Evolutionary conservation across 2,329 filamentous ascomycete species (phyloP).

Genomic region (Beauveria caledonica): DNA sequence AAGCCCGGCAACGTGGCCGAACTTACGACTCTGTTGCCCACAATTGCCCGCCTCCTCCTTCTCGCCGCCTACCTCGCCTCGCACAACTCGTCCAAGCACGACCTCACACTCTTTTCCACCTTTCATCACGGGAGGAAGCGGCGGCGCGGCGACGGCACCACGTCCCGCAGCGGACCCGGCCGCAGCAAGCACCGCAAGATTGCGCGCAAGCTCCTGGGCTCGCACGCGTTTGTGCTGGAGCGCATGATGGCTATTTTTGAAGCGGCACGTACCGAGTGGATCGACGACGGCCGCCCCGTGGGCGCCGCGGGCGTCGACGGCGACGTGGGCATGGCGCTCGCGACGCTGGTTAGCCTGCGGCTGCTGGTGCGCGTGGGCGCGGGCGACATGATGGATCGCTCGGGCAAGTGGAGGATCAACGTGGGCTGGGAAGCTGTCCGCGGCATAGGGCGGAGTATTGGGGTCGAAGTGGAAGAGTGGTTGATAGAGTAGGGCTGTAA

Average conservation of each 20-base stretch:
- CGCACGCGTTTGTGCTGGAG: conserved; percentile 70
- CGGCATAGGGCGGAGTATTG: conserved; percentile 61
- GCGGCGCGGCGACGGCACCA: conserved; percentile 37
- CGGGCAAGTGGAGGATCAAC: conserved; percentile 69
- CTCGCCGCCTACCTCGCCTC: conserved; percentile 74
- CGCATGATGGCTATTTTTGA: conserved; percentile 71
- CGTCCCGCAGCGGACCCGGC: conserved; percentile 20
- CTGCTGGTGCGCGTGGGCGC: conserved; percentile 59
- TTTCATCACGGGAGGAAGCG: conserved; percentile 47
- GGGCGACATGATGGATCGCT: conserved; percentile 58
- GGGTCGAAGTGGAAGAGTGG: conserved; percentile 74
- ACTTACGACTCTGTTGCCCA: conserved; percentile 54
- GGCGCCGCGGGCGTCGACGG: conserved; percentile 35
- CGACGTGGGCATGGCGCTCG: conserved; percentile 56
- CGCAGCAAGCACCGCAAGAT: conserved; percentile 59
- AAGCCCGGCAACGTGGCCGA: conserved; percentile 27
- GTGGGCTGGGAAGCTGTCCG: conserved; percentile 71
- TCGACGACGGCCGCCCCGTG: conserved; percentile 21
- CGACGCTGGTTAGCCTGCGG: conserved; percentile 63
- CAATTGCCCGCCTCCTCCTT: conserved; percentile 64
- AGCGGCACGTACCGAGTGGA: conserved; percentile 53
- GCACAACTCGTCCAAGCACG: conserved; percentile 68
- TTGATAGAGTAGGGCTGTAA: conserved; percentile 48
- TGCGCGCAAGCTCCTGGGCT: conserved; percentile 66
- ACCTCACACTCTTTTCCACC: conserved; percentile 68